Percentiles rank a stretch among this genome's conserved stretches.
phyloP scores from a whole-genome alignment of 2,329 filamentous ascomycete genomes.

The Passalora sequoiae region DNA sequence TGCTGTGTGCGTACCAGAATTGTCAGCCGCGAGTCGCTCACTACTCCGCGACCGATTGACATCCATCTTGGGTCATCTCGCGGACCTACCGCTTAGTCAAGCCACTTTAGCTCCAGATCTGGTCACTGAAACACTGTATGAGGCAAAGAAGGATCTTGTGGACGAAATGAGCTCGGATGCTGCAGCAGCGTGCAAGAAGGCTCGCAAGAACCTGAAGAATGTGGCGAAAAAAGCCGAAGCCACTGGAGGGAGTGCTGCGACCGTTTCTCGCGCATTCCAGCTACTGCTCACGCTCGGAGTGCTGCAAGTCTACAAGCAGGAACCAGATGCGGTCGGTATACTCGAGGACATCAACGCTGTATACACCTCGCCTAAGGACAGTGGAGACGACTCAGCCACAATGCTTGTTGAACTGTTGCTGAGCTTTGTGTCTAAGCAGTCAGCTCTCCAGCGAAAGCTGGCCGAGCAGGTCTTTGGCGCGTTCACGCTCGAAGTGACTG shows the following conservation, averaged over 20 bases:
- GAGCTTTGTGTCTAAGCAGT: conserved; percentile 82
- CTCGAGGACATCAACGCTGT: conserved; percentile 76
- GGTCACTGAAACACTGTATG: conserved; percentile 18
- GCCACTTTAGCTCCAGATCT: conserved; percentile 18
- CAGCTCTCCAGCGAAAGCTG: conserved; percentile 76
- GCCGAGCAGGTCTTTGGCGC: conserved; percentile 82
- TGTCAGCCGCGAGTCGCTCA: conserved; percentile 46
- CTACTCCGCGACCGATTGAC: conserved; percentile 52
- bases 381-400: conserved; percentile 48
- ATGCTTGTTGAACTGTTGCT: conserved; percentile 81
- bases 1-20: conserved; percentile 27
- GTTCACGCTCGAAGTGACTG: conserved; percentile 70
- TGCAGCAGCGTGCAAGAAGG: conserved; percentile 16
- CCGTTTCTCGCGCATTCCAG: conserved; percentile 57
- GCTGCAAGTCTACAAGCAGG: conserved; percentile 84
- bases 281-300: conserved; percentile 80
- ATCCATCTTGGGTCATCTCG: conserved; percentile 50
- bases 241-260: conserved; percentile 21
- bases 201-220: conserved; percentile 20
- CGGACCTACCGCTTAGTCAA: conserved; percentile 30
- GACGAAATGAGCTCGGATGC: conserved; percentile 15
- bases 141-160: conserved; percentile 11
- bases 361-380: conserved; percentile 56
- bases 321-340: conserved; percentile 76
- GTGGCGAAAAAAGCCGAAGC: conserved; percentile 15